Base-by-base conservation (phyloP, 352 stramenopile genomes). In the Pelagophyceae sp. region DNA sequence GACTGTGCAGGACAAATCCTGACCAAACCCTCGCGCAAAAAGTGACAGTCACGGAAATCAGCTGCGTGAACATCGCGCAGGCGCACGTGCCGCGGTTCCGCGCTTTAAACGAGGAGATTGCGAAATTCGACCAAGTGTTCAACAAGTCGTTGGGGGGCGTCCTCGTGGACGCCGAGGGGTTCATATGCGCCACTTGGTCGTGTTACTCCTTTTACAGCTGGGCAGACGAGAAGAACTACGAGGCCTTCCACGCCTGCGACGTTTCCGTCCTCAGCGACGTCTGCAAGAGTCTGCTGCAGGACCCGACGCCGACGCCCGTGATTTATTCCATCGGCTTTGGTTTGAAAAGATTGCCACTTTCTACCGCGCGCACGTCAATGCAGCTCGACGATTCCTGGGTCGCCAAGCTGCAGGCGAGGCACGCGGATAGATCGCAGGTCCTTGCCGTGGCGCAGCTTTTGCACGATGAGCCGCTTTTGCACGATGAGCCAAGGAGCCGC, bases 341-440 rank as follows among this genome's bases (percentile, higher is more conserved):
- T 78, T 72, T 95, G 37, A 82, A 94, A 61, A 91, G 90, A 35
- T 92, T 92, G 60, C 88, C 89, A 23, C 72, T 96, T 31, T 94
- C 90, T 0, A 95, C 95, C 77, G 91, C 90, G 1, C 83, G 89
- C 0, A 88, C 90, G 11, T 90, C 89, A 20, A 87, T 96, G 32
- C 90, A 90, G 0, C 83, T 96, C 0, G 90, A 88, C 1, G 87
- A 92, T 38, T 83, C 85, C 33, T 94, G 90, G 88, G 93, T 94
- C 45, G 83, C 92, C 51, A 90, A 90, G 60, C 84, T 95, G 2
- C 84, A 92, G 76, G 78, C 84, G 3, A 87, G 82, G 38, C 91
- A 92, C 75, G 85, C 91, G 75, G 87, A 92, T 76, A 91, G 92
- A 78, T 88, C 88, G 0, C 90, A 95, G 71, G 90, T 95, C n/a